Percentiles rank a stretch among this genome's conserved stretches.
These are phyloP conservation scores for Colletotrichum noveboracense DNA, from an alignment of 2,329 filamentous ascomycete genomes.

Conservation along the genomic window DNA sequence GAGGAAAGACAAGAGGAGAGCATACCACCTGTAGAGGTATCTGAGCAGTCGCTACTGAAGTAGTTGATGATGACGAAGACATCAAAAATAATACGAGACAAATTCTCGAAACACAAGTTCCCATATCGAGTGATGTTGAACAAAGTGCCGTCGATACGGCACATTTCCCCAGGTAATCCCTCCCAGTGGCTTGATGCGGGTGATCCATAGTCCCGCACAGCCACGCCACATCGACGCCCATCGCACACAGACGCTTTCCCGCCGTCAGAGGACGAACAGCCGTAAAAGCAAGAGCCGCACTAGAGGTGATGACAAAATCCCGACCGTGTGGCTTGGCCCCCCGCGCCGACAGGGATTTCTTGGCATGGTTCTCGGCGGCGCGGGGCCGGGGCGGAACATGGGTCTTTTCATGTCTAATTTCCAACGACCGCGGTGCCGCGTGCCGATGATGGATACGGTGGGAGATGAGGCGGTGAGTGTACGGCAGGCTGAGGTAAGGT, in stretches of 20 bases:
- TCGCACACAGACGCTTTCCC: neutral
- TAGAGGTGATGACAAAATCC: neutral
- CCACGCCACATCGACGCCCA: neutral
- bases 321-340: neutral
- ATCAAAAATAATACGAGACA: constrained; percentile 1
- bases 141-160: neutral
- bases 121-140: neutral
- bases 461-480: neutral
- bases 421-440: neutral
- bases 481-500: neutral
- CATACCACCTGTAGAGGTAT: constrained; percentile 23
- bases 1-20: neutral
- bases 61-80: constrained; percentile 17
- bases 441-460: neutral
- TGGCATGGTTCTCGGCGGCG: neutral
- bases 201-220: neutral
- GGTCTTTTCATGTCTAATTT: neutral
- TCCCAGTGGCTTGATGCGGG: neutral
- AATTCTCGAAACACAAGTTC: neutral
- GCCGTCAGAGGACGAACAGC: neutral
- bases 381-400: neutral
- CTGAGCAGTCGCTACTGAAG: constrained; percentile 24
- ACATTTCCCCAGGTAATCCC: neutral
- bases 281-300: neutral
- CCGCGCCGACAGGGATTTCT: neutral